A percentile compares a stretch with the other conserved stretches of the same genome.
These are phyloP conservation scores for Trametes maxima DNA, from an alignment of 768 basidiomycete genomes.

Conservation along the genomic window DNA sequence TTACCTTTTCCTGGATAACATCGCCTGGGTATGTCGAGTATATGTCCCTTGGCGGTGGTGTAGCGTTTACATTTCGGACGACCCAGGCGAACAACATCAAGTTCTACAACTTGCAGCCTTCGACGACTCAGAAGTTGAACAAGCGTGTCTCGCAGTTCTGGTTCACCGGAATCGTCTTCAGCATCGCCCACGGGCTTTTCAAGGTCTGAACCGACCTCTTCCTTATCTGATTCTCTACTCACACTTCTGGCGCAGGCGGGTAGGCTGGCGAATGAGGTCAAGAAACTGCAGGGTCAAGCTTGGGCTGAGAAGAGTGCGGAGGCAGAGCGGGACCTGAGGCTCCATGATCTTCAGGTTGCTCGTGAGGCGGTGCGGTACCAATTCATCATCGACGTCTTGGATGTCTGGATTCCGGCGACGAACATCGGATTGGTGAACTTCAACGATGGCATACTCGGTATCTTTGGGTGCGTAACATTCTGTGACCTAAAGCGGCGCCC, in stretches of 20 bases:
- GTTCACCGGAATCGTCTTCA: conserved; percentile 85
- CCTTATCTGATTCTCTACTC: neutral
- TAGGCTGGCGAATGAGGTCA: conserved; percentile 62
- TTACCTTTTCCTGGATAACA: conserved; percentile 79
- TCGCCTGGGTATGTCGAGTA: conserved; percentile 73
- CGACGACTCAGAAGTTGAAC: conserved; percentile 59
- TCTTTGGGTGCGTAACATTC: conserved; percentile 67
- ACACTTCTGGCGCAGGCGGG: conserved; percentile 46
- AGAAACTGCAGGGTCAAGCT: conserved; percentile 47
- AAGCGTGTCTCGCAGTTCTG: conserved; percentile 82
- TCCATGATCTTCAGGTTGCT: conserved; percentile 60
- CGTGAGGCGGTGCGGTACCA: conserved; percentile 72
- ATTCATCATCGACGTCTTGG: conserved; percentile 81
- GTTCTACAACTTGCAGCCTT: conserved; percentile 61
- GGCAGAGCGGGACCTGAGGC: conserved; percentile 63
- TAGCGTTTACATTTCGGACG: neutral
- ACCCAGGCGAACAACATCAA: conserved; percentile 66
- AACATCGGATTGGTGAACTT: conserved; percentile 73
- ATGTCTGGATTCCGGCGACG: conserved; percentile 89
- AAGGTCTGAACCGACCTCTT: conserved; percentile 51
- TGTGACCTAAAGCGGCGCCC: neutral
- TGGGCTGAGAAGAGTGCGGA: conserved; percentile 70
- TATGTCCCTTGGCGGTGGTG: too few relatives aligned
- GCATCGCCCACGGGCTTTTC: conserved; percentile 66
- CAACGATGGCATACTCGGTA: conserved; percentile 84